Base-by-base conservation (phyloP, 2,329 filamentous ascomycete genomes). In the Aureobasidium subglaciale region DNA sequence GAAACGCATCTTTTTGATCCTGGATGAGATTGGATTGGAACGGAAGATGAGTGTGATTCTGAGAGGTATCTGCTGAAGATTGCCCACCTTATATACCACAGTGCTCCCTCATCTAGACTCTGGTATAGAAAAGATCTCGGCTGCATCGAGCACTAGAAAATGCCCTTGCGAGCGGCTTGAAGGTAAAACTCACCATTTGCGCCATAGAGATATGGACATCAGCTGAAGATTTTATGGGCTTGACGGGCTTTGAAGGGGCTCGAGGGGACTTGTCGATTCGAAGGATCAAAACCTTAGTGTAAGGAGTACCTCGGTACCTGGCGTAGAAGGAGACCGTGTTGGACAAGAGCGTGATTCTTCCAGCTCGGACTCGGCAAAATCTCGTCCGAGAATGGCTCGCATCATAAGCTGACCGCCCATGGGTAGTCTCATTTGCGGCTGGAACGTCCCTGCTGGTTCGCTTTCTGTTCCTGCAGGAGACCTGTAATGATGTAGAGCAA, bases 1-100 rank as follows among this genome's bases (percentile, higher is more conserved):
- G 27, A 56, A 60, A 45, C 52, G 52, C 52, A 55, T 55, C 4
- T n/a, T n/a, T n/a, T 53, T 62, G 48, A 40, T 30, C 5, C 13
- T 8, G 34, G 24, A 34, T 53, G 37, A 15, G 7, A 34, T 4
- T 25, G 15, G 13, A 15, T 18, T 9, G 22, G 11, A 22, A 41
- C 18, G 15, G 10, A 29, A 24, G 37, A 34, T 40, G 49, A 53
- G 49, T 2, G 11, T 53, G 37, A 25, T 4, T 42, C 15, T 52
- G 48, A 24, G 22, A 5, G 13, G 22, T 37, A 27, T n/a, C 4
- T 20, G n/a, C 3, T 5, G 46, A 16, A 13, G 6, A 27, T n/a
- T 2, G 2, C 32, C 32, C 18, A 37, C 15, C 32, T 49, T 49
- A 49, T 49, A 49, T 49, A 49, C 4, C 32, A 38, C 20, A 27